Base-by-base conservation (phyloP, 768 basidiomycete species). In the Amanita pseudoporphyria region DNA sequence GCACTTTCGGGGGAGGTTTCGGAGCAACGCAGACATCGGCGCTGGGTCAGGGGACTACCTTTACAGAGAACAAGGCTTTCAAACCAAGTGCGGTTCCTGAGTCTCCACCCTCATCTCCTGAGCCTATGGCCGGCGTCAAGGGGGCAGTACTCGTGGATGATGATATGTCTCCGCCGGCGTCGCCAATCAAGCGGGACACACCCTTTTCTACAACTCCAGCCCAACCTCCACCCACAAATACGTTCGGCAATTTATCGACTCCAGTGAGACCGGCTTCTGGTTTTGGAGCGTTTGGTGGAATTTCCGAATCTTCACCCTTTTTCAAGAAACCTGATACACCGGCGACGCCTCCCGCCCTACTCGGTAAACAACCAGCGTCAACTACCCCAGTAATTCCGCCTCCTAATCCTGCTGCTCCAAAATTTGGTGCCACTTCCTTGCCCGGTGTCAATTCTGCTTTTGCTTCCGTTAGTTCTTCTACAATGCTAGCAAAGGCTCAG, bases 251-350 rank as follows among this genome's bases (percentile, higher is more conserved):
- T 52, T 42, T 68, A 1, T 57, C 63, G 40, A 52, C 58, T 1
- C 62, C 64, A n/a, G 55, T 69, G 55, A 64, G 61, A 45, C 71
- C 71, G 28, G 66, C 71, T 3, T 49, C 62, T 39, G 73, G 72
- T 1, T 74, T 75, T 49, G 72, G 72, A 12, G 76, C 74, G 0
- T 77, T 78, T 57, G 73, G 71, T 14, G 68, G 66, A 39, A 65
- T 63, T 31, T 57, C 67, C 3, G 62, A 72, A 21, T 60, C 69
- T 35, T 82, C 81, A 6, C 79, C 80, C 3, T 82, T 82, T 61
- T 73, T 74, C 60, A 72, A 74, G 54, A 64, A 64, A 30, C 46
- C 61, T 7, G 66, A 62, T 19, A 54, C 62, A 1, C 68, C 65
- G 38, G 50, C 66, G 1, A 58, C 68, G 21, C 55, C 64, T 6